These are phyloP conservation scores for Umbilicus rupestris DNA, from an alignment of 164 flowering plant species.

Conservation along the genomic window DNA sequence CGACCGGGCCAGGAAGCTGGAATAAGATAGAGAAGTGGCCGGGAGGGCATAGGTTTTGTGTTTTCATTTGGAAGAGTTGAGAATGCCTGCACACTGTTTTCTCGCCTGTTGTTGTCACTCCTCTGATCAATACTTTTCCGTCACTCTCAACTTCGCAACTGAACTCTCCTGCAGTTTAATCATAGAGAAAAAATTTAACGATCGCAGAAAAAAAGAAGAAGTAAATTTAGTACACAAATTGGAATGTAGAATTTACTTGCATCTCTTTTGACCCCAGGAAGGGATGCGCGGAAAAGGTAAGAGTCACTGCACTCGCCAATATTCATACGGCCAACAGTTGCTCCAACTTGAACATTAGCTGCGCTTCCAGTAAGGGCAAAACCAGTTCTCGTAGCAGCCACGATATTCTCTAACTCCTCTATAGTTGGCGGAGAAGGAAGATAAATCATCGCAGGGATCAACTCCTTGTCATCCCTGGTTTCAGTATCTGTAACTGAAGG, in stretches of 20 bases:
- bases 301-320: slow-evolving; percentile 55
- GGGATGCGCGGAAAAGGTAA: slow-evolving; percentile 54
- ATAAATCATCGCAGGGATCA: slow-evolving; percentile 32
- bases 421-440: slow-evolving; percentile 40
- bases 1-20: slow-evolving; percentile 69
- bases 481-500: slow-evolving; percentile 11
- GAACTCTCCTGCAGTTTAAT: slow-evolving; percentile 38
- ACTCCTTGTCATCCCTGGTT: slow-evolving; percentile 9
- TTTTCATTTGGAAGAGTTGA: slow-evolving; percentile 42
- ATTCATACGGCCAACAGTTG: slow-evolving; percentile 47
- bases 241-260: slow-evolving; percentile 38
- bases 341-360: slow-evolving; percentile 42
- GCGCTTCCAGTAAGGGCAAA: slow-evolving; percentile 53
- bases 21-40: slow-evolving; percentile 55
- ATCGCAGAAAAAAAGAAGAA: neutral
- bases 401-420: slow-evolving; percentile 32
- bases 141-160: slow-evolving; percentile 46
- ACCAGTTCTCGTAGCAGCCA: slow-evolving; percentile 32
- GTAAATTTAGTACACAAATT: neutral
- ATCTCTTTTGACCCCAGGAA: slow-evolving; percentile 68
- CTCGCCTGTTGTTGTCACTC: slow-evolving; percentile 56
- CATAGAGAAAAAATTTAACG: neutral
- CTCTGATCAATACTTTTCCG: slow-evolving; percentile 50
- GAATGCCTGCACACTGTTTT: slow-evolving; percentile 25
- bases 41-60: slow-evolving; percentile 53